phyloP scores from a whole-genome alignment of 441 rosid species.

The Eruca vesicaria region DNA sequence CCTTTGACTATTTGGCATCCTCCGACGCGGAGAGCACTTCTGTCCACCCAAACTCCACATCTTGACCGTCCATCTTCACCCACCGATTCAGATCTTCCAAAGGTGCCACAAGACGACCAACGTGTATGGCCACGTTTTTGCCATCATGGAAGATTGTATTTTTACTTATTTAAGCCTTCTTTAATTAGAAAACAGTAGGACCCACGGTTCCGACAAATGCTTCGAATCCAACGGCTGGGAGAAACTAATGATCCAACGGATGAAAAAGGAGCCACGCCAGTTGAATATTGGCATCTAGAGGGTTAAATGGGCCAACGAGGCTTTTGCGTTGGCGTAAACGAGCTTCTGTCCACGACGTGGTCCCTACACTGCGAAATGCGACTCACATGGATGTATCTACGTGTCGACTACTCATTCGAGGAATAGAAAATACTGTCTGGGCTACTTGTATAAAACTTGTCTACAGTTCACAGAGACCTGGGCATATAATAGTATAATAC shows the following conservation, averaged over 20 bases:
- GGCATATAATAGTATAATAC: neutral
- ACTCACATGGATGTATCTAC: slow-evolving; percentile 30
- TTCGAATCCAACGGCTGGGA: slow-evolving; percentile 39
- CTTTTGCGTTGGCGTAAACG: slow-evolving; percentile 34
- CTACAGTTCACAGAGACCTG: neutral
- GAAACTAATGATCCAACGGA: slow-evolving; percentile 20
- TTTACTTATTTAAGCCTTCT: neutral
- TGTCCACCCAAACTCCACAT: slow-evolving; percentile 11
- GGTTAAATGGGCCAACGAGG: slow-evolving; percentile 20
- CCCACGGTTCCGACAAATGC: slow-evolving; percentile 21
- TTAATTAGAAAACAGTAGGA: neutral
- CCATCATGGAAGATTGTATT: slow-evolving; percentile 28
- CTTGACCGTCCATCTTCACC: slow-evolving; percentile 22
- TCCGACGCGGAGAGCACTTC: slow-evolving; percentile 41
- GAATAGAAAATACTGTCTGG: slow-evolving; percentile 6
- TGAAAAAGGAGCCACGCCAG: slow-evolving; percentile 11
- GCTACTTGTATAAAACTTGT: neutral
- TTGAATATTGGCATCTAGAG: slow-evolving; percentile 20
- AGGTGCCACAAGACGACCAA: slow-evolving; percentile 33
- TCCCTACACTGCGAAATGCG: slow-evolving; percentile 23
- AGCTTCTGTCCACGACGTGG: slow-evolving; percentile 32
- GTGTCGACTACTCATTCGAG: neutral
- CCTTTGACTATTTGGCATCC: slow-evolving; percentile 31
- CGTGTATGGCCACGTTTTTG: slow-evolving; percentile 37
- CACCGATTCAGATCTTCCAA: slow-evolving; percentile 27